Base-by-base conservation (phyloP, 345 rosid genomes). In the Euphorbia pulcherrima region DNA sequence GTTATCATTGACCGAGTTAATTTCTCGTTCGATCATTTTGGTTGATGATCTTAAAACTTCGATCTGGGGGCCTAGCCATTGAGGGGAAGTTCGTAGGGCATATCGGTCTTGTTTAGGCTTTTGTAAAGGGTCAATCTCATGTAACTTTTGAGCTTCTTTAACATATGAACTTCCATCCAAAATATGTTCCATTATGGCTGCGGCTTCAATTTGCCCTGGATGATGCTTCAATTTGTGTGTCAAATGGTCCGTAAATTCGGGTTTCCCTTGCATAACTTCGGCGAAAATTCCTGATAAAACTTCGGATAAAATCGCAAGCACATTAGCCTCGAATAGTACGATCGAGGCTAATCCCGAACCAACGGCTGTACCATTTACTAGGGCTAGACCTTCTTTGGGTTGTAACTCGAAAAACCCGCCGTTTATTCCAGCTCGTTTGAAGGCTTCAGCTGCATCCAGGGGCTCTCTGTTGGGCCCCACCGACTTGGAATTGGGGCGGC, bases 131-230 rank as follows among this genome's bases (percentile, higher is more conserved):
- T 76, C 79, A 20, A 50, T 47, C 28, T 76, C 76, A 24, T 72
- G 73, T 20, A 71, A 23, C 40, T 76, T 71, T 6, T 76, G 52
- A 48, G 79, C 79, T 14, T 62, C 75, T 57, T 71, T 76, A 10
- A 76, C 61, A 12, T 76, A 76, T 8, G 61, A 62, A 59, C 79
- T 76, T 3, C 79, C 79, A 57, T 72, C 67, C 37, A 76, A 58
- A 30, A 76, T 76, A 47, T 76, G 79, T 72, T 76, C 79, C 79
- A 76, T 76, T 20, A 76, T 72, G 2, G 79, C 79, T 2, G 79
- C 79, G 6, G 79, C 73, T 71, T 76, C 79, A 39, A 76, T 76
- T 40, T 76, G 79, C 26, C 79, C 76, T 17, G 79, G 79, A n/a
- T 72, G 76, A 28, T 76, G 79, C 79, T 76, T 76, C 50, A 76